phyloP scores from a whole-genome alignment of 2,329 filamentous ascomycete species.

The Alternaria arborescens region DNA sequence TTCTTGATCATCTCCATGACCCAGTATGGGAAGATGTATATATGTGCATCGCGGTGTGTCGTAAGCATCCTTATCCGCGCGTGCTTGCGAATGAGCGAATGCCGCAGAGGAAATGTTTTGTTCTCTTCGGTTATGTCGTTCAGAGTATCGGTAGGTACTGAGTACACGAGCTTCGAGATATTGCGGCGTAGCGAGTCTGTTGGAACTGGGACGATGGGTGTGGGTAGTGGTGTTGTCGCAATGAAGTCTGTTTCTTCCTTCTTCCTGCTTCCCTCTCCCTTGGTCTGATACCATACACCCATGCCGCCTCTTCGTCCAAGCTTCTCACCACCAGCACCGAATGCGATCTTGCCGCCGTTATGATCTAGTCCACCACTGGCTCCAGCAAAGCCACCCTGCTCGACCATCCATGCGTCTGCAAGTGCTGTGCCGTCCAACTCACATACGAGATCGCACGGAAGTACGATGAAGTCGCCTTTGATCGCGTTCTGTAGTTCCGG shows the following conservation, averaged over 20 bases:
- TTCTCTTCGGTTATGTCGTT: conserved; percentile 83
- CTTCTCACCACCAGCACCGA: conserved; percentile 63
- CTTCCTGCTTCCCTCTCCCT: conserved; percentile 78
- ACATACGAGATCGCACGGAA: conserved; percentile 94
- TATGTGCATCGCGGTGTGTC: conserved; percentile 87
- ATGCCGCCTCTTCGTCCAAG: conserved; percentile 77
- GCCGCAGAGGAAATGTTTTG: conserved; percentile 76
- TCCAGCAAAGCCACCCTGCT: conserved; percentile 73
- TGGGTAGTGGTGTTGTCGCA: conserved; percentile 73
- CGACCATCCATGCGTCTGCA: conserved; percentile 91
- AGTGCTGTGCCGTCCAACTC: conserved; percentile 85
- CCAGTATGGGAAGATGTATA: conserved; percentile 95
- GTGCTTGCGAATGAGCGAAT: conserved; percentile 77
- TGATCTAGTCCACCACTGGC: conserved; percentile 61
- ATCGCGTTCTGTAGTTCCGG: conserved; percentile 82
- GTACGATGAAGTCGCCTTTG: conserved; percentile 84
- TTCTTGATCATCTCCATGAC: conserved; percentile 81
- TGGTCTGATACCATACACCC: conserved; percentile 91
- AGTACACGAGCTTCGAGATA: conserved; percentile 82
- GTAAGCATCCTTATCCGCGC: conserved; percentile 81
- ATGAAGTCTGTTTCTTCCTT: conserved; percentile 94
- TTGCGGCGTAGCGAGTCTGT: conserved; percentile 71
- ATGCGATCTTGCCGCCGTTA: conserved; percentile 54
- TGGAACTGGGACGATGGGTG: conserved; percentile 65
- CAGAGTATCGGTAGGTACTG: conserved; percentile 86